Evolutionary conservation across 805 yeast genomes (phyloP).

Genomic region (Ogataea dorogensis): DNA sequence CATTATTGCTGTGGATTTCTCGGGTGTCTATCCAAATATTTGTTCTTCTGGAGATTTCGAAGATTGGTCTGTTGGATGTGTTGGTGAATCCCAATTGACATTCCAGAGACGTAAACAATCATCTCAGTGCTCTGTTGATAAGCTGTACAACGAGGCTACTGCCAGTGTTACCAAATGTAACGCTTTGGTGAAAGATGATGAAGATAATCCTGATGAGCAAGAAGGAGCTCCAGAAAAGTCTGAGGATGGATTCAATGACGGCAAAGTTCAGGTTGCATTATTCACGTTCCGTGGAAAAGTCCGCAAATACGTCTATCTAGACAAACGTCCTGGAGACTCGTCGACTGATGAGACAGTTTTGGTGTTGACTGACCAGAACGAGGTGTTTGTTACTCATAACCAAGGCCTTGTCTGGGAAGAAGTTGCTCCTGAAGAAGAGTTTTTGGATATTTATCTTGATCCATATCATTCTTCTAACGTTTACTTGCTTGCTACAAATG

Average conservation of each 20-base stretch:
- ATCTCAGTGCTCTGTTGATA: slow-evolving; percentile 53
- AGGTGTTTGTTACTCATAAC: slow-evolving; percentile 66
- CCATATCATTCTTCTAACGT: slow-evolving; percentile 53
- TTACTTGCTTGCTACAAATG: slow-evolving; percentile 47
- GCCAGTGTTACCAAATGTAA: slow-evolving; percentile 47
- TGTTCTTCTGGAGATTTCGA: slow-evolving; percentile 52
- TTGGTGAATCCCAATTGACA: slow-evolving; percentile 58
- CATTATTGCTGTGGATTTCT: slow-evolving; percentile 53
- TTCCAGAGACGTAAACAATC: slow-evolving; percentile 56
- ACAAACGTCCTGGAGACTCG: slow-evolving; percentile 42
- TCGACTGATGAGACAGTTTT: slow-evolving; percentile 62
- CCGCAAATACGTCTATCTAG: slow-evolving; percentile 57
- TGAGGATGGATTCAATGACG: slow-evolving; percentile 36
- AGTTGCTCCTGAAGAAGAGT: slow-evolving; percentile 44
- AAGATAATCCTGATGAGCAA: slow-evolving; percentile 33
- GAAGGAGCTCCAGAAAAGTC: slow-evolving; percentile 37
- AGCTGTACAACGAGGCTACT: slow-evolving; percentile 36
- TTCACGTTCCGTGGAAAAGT: slow-evolving; percentile 56
- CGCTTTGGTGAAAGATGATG: slow-evolving; percentile 20
- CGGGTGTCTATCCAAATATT: slow-evolving; percentile 25
- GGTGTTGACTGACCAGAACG: slow-evolving; percentile 51
- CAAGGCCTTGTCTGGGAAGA: slow-evolving; percentile 58
- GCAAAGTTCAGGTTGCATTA: slow-evolving; percentile 41
- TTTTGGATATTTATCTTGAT: slow-evolving; percentile 56
- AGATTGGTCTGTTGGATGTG: slow-evolving; percentile 47